A percentile compares a stretch with the other conserved stretches of the same genome.
phyloP scores from a whole-genome alignment of 1,284 basidiomycete genomes.

The Wolfiporia cocos region DNA sequence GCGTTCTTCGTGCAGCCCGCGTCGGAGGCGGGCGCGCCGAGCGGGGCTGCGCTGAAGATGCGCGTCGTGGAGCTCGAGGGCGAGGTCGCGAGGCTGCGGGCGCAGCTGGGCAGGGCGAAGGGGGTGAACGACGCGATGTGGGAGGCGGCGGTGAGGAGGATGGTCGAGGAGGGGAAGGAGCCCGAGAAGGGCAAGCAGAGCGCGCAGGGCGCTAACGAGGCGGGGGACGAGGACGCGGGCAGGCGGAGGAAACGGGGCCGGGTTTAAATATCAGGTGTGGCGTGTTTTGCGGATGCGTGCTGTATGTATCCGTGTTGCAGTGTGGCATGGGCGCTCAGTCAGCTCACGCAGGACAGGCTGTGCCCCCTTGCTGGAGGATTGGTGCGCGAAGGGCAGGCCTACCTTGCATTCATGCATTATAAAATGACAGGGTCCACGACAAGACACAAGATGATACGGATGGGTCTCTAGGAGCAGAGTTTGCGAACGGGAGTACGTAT shows the following conservation, averaged over 20 bases:
- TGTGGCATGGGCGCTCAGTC: too few species aligned
- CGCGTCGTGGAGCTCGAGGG: slow-evolving; percentile 65
- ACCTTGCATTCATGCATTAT: too few species aligned
- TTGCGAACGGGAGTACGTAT: neutral
- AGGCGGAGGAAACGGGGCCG: slow-evolving; percentile 20
- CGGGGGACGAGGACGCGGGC: slow-evolving; percentile 6
- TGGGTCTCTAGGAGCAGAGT: neutral
- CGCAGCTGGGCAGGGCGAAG: slow-evolving; percentile 75
- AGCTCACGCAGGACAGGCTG: too few species aligned
- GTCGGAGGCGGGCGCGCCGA: slow-evolving; percentile 14
- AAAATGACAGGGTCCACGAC: too few species aligned
- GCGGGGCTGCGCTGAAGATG: slow-evolving; percentile 38
- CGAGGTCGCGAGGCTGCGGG: slow-evolving; percentile 59
- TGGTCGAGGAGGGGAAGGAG: slow-evolving; percentile 37
- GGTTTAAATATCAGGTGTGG: too few species aligned
- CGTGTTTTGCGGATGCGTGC: too few species aligned
- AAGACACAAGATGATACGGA: too few species aligned
- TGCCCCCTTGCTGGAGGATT: too few species aligned
- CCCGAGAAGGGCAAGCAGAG: slow-evolving; percentile 6
- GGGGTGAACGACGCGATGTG: slow-evolving; percentile 88
- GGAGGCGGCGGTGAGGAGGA: slow-evolving; percentile 68
- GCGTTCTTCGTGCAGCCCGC: slow-evolving; percentile 46
- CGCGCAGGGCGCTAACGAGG: slow-evolving; percentile 4
- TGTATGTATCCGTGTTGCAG: too few species aligned
- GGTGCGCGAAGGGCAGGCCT: too few species aligned